Evolutionary conservation across 139 green algal genomes (phyloP), one percentile per base, ranked within the genome.

Genomic region (Chlorella sp.): DNA sequence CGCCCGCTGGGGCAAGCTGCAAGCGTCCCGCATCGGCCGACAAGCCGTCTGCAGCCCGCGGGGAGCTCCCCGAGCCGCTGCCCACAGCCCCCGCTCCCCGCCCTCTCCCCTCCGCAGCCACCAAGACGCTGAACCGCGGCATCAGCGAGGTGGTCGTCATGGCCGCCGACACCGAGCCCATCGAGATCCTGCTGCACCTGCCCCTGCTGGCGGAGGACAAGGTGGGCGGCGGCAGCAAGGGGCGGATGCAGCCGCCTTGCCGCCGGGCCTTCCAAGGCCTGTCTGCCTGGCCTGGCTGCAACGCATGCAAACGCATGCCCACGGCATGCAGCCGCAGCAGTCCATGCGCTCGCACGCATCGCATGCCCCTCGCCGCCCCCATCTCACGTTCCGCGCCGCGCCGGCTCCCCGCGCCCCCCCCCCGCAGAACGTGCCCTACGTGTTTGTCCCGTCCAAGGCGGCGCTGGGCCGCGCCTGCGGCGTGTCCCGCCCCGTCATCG

Each of bases 101-200:
- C 70, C 43, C 43, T 14, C 28, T 14, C 28, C 41, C 32, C 56
- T 30, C 22, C 87, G 87, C 93, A 97, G 94, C 95, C 20, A 98
- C 95, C 78, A 98, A 98, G 90, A 98, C 95, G 19, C 89, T 98
- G 32, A 98, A 98, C 87, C 90, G 95, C 80, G 97, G 97, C 62
- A 99, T 99, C 84, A 93, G 91, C 34, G 97, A 99, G 91, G 97
- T 99, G 67, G 93, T 99, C 38, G 95, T 99, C 3, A 98, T 99
- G 95, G 97, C 97, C 17, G 97, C 97, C 16, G 97, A 99, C 88
- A 98, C 97, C 26, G 97, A 99, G 89, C 97, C 97, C 40, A 96
- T 99, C 41, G 97, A 99, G 88, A 99, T 99, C 88, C 90, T 99
- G 81, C 94, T 99, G n/a, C 97, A 99, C 88, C 90, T 99, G 80